phyloP scores from a whole-genome alignment of 768 basidiomycete species.

The Mycena rosella region DNA sequence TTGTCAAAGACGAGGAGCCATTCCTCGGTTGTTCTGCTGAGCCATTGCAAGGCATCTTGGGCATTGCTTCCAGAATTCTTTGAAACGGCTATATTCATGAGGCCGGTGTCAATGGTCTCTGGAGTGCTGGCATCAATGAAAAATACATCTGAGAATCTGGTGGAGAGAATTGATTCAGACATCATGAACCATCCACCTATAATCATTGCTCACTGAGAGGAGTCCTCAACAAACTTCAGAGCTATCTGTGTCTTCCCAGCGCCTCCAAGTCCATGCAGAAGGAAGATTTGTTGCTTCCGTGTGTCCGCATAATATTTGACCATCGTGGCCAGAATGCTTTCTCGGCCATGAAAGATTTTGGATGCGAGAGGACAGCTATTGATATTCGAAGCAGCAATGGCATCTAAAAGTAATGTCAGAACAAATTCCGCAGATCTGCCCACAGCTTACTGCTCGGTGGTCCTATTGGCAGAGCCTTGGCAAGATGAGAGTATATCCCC shows the following conservation, averaged over 20 bases:
- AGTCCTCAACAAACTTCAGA: background rate
- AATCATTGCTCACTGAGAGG: background rate
- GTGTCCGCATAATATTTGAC: background rate
- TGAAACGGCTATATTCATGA: too few species aligned
- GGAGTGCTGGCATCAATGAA: background rate
- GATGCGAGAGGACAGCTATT: background rate
- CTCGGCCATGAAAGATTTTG: background rate
- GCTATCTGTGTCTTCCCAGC: background rate
- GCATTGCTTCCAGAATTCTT: too few species aligned
- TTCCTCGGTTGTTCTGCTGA: background rate
- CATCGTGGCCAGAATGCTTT: background rate
- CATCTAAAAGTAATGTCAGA: background rate
- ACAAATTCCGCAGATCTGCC: background rate
- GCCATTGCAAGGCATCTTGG: slow-evolving; percentile 8
- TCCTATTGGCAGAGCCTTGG: background rate
- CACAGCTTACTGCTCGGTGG: background rate
- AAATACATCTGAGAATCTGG: background rate
- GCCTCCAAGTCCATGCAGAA: background rate
- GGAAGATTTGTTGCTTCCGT: background rate
- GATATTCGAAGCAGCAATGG: background rate
- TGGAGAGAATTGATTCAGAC: background rate
- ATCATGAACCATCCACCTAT: too few species aligned
- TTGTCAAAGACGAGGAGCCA: slow-evolving; percentile 14
- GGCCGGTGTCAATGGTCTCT: too few species aligned
- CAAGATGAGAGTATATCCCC: background rate